A percentile compares a stretch with the other conserved stretches of the same genome.
Evolutionary conservation across 2,329 filamentous ascomycete species (phyloP).

Genomic region (Shiraia bambusicola): DNA sequence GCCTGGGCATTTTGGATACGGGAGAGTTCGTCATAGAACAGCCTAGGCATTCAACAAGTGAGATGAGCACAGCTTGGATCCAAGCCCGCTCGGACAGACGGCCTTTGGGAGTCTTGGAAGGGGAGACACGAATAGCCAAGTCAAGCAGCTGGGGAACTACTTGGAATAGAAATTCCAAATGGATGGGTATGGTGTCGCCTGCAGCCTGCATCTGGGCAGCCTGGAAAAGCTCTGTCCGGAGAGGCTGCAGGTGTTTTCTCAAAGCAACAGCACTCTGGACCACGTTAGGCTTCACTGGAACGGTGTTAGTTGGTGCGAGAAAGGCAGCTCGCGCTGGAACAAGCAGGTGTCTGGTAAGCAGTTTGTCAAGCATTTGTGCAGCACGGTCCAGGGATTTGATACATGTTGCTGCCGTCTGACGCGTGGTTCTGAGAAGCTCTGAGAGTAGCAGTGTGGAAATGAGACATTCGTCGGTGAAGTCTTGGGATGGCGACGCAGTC

Average conservation of each 20-base stretch:
- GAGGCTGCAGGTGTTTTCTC: slow-evolving; percentile 23
- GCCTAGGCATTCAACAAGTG: slow-evolving; percentile 39
- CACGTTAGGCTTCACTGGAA: slow-evolving; percentile 1
- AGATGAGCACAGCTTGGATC: slow-evolving; percentile 46
- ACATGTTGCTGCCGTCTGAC: slow-evolving; percentile 1
- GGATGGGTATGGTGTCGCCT: slow-evolving; percentile 22
- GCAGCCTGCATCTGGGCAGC: slow-evolving; percentile 35
- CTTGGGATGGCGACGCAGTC: slow-evolving; percentile 32
- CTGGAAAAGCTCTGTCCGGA: slow-evolving; percentile 35
- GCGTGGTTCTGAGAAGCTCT: slow-evolving; percentile 16
- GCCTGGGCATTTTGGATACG: slow-evolving; percentile 18
- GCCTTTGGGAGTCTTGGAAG: slow-evolving; percentile 44
- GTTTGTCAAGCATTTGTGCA: slow-evolving; percentile 32
- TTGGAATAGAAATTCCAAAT: slow-evolving; percentile 25
- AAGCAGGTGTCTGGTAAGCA: slow-evolving; percentile 48
- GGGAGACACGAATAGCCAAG: slow-evolving; percentile 45
- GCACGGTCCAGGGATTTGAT: slow-evolving; percentile 8
- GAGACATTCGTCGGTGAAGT: slow-evolving; percentile 44
- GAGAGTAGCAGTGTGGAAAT: slow-evolving; percentile 33
- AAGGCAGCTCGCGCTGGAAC: slow-evolving; percentile 44
- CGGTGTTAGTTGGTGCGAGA: slow-evolving; percentile 23
- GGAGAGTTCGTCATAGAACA: slow-evolving; percentile 30
- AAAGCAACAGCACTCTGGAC: slow-evolving; percentile 17
- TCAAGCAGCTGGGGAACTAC: slow-evolving; percentile 43
- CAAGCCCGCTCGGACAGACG: slow-evolving; percentile 47